These are phyloP conservation scores for Juglanconis sp. DNA, from an alignment of 2,329 filamentous ascomycete species.

Conservation along the genomic window DNA sequence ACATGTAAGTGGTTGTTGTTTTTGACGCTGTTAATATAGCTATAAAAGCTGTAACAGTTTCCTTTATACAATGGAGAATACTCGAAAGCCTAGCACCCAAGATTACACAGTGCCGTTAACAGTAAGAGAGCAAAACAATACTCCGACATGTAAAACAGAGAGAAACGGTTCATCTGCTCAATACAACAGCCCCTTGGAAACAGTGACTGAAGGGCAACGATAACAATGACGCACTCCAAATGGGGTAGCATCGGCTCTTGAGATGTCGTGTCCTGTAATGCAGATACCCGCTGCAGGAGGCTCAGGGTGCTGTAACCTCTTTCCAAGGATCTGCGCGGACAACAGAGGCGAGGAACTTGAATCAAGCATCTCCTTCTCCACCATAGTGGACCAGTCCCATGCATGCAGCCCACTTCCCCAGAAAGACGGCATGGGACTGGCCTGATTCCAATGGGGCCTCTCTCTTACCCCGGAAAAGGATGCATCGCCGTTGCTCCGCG, in stretches of 20 bases:
- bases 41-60: too few relatives aligned
- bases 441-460: neutral
- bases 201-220: too few relatives aligned
- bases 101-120: too few relatives aligned
- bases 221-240: neutral
- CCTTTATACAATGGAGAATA: too few relatives aligned
- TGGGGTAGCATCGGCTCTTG: neutral
- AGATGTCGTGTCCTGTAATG: neutral
- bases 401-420: neutral
- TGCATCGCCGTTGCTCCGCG: neutral
- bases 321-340: too few relatives aligned
- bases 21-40: too few relatives aligned
- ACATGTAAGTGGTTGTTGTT: too few relatives aligned
- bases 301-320: too few relatives aligned
- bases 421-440: slow-evolving; percentile 2
- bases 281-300: neutral
- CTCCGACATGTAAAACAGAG: too few relatives aligned
- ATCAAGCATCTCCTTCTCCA: neutral
- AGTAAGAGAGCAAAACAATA: neutral
- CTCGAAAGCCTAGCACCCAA: too few relatives aligned
- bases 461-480: neutral
- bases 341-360: neutral
- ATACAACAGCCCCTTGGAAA: too few relatives aligned
- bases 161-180: too few relatives aligned
- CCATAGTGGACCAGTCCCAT: neutral